Evolutionary conservation across 208 protist genomes (phyloP).

Genomic region (Acanthamoeba lenticulata): DNA sequence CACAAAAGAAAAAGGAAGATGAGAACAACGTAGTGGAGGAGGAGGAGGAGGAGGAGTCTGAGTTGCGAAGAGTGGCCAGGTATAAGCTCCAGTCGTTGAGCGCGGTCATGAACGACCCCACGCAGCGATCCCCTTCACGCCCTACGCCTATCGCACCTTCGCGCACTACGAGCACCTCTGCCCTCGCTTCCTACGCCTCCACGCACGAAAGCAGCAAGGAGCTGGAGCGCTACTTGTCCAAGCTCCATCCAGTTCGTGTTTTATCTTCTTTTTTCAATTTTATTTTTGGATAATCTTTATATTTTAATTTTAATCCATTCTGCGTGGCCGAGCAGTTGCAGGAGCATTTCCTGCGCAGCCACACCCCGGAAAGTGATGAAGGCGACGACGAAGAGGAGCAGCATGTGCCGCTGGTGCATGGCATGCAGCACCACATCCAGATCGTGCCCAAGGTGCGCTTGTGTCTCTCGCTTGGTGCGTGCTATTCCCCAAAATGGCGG

Average conservation of each 20-base stretch:
- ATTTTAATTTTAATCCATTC: too few relatives aligned
- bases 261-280: neutral
- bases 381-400: neutral
- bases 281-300: too few relatives aligned
- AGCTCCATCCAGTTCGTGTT: too few relatives aligned
- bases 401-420: neutral
- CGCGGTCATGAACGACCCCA: constrained; percentile 60
- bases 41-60: neutral
- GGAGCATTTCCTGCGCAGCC: neutral
- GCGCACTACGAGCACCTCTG: neutral
- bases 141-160: neutral
- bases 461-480: neutral
- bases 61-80: neutral
- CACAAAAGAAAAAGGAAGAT: constrained; percentile 13
- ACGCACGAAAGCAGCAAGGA: neutral
- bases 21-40: neutral
- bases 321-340: neutral
- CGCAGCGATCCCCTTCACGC: neutral
- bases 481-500: neutral
- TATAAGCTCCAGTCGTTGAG: constrained; percentile 31
- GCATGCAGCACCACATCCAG: neutral
- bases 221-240: constrained; percentile 8
- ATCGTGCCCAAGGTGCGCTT: neutral
- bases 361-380: neutral
- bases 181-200: neutral